Base-by-base conservation (phyloP, 2,329 filamentous ascomycete species). In the Colletotrichum lini region DNA sequence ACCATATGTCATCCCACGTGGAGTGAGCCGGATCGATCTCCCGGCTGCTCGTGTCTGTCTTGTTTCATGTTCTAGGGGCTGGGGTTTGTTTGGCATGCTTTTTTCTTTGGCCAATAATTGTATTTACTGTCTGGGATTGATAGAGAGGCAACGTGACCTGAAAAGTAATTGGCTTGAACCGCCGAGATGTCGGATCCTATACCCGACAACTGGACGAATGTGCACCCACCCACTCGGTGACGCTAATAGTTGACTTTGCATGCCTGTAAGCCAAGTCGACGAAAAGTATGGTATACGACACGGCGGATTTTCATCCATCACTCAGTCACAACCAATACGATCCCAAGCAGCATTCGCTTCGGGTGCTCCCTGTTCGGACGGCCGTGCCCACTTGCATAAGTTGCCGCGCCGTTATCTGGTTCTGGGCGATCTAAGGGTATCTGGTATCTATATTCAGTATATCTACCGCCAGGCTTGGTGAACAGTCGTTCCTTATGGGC, bases 1-100 rank as follows among this genome's bases (percentile, higher is more conserved):
- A 84, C 76, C 86, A 89, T 70, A 81, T 67, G 50, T 44, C 64
- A 5, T 72, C 73, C 40, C 61, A 66, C 10, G 52, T 56, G 13
- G 73, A 74, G 21, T 73, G 45, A 57, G 40, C 30, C 18, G 50
- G 18, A 42, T 44, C 21, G 18, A 47, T 44, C 21, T n/a, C 3
- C 18, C n/a, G 35, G 10, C 50, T 57, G 15, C 56, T 56, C 13
- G 26, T 49, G 52, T 57, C 50, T 71, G 40, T 59, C 23, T 47
- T 63, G 12, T 58, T 57, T 62, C 26, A 18, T 40, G 23, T 63
- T 68, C 16, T 68, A 38, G 15, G 58, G 56, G 18, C 18, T 52
- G 61, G 60, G 44, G 40, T 56, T 67, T 61, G 57, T 23, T 57
- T 56, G 53, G 58, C 53, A 53, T 40, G 60, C 21, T 59, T 18